Evolutionary conservation across 441 rosid species (phyloP), one percentile per base, ranked within the genome.

Genomic region (Breynia disticha): DNA sequence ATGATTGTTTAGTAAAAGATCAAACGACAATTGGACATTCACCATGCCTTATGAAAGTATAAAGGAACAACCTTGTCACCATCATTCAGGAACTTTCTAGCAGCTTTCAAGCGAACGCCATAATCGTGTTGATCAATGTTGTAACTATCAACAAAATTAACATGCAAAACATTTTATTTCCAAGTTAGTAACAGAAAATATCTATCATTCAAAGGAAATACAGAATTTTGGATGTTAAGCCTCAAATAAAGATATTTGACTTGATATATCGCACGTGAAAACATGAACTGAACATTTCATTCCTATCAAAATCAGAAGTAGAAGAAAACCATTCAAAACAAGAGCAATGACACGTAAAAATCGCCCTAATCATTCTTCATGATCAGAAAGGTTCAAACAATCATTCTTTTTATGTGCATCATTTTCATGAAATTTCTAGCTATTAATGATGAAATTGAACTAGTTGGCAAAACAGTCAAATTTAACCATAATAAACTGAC

Each of bases 111-210:
- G 42, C 90, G 95, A 20, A 87, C 98, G 9, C 76, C 59, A 59
- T 85, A 87, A 72, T 90, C 96, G 78, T 87, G 98, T 52, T 85
- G 84, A 70, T 90, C 95, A 66, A 87, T 90, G 73, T 83, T 90
- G 67, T 83, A 83, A 68, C 96, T 90, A 83, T 61, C 12, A 48
- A 53, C 18, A 70, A 52, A 52, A 70, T 66, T 15, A 17, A 38
- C 46, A 38, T 35, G 19, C 56, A 48, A 3, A 49, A n/a, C 24
- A 12, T 14, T 7, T 6, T 4, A 11, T 17, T 28, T 48, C 37
- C 1, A 11, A 11, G 46, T 32, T 48, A n/a, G 48, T 9, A 41
- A 15, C 13, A 41, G 13, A 15, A 41, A 3, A 41, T 41, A 11
- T 9, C n/a, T 11, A 11, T 3, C 13, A 41, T 41, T 41, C 5